Evolutionary conservation across 2,329 filamentous ascomycete genomes (phyloP).

Genomic region (Septoria petroselini): DNA sequence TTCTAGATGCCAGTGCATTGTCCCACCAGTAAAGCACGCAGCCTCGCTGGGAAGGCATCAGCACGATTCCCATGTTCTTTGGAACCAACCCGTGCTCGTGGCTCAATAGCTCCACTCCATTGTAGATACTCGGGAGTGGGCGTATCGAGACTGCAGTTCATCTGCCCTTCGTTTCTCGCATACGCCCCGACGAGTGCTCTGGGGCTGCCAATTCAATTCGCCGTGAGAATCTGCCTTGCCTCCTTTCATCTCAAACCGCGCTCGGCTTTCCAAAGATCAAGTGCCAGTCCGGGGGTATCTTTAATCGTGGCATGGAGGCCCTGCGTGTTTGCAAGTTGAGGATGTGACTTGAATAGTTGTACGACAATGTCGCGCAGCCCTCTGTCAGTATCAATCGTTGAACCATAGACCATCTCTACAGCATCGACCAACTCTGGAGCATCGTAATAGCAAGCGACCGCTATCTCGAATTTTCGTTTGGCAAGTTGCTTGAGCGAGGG

Average conservation of each 20-base stretch:
- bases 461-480: constrained; percentile 46
- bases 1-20: too few species aligned
- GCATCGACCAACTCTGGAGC: constrained; percentile 48
- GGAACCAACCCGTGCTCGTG: too few species aligned
- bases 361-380: constrained; percentile 49
- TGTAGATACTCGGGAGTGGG: too few species aligned
- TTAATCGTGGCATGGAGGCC: constrained; percentile 47
- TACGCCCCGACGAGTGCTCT: too few species aligned
- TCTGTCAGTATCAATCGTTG: constrained; percentile 50
- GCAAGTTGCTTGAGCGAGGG: constrained; percentile 47
- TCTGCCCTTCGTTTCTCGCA: too few species aligned
- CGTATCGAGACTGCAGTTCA: too few species aligned
- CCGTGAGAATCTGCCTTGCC: not conserved
- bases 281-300: constrained; percentile 47
- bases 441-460: constrained; percentile 45
- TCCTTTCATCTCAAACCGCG: constrained; percentile 40
- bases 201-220: too few species aligned
- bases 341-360: constrained; percentile 48
- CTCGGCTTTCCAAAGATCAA: constrained; percentile 50
- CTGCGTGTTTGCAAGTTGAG: constrained; percentile 45
- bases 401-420: constrained; percentile 50
- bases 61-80: too few species aligned
- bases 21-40: too few species aligned
- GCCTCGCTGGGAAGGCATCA: too few species aligned
- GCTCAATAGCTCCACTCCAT: too few species aligned